Evolutionary conservation across 495 filamentous ascomycete genomes (phyloP).

Genomic region (Aspergillus saccharolyticus): DNA sequence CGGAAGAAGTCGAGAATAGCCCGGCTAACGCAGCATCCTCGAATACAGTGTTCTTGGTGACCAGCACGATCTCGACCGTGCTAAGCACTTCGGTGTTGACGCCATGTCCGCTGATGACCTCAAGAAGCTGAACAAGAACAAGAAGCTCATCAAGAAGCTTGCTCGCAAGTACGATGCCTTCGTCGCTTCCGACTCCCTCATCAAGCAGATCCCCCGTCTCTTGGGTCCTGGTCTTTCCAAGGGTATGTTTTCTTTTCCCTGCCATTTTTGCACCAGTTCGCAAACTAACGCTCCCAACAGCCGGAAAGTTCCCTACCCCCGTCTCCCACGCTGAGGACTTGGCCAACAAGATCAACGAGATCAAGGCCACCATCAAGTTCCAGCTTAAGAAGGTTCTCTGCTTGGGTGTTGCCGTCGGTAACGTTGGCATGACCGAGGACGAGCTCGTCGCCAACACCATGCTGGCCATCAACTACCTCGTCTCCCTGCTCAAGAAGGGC

Average conservation of each 20-base stretch:
- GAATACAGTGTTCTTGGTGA: constrained; percentile 86
- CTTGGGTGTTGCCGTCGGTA: constrained; percentile 97
- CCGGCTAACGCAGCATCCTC: constrained; percentile 12
- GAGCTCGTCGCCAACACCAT: constrained; percentile 94
- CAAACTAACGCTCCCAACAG: constrained; percentile 39
- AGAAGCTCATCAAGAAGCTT: constrained; percentile 99
- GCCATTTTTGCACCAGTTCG: neutral
- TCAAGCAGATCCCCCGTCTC: constrained; percentile 99
- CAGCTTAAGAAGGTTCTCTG: constrained; percentile 99
- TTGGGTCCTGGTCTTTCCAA: constrained; percentile 97
- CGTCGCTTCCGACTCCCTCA: constrained; percentile 88
- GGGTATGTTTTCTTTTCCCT: constrained; percentile 51
- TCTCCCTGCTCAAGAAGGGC: constrained; percentile 98
- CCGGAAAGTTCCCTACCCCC: constrained; percentile 98
- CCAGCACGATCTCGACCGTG: constrained; percentile 99
- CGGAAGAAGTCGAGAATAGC: neutral
- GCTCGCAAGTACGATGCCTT: constrained; percentile 99
- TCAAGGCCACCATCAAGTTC: constrained; percentile 99
- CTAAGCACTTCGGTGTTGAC: constrained; percentile 95
- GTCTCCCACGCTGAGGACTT: constrained; percentile 95
- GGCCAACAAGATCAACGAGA: constrained; percentile 87
- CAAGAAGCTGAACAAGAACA: constrained; percentile 99
- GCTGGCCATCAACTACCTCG: constrained; percentile 99
- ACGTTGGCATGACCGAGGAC: constrained; percentile 95
- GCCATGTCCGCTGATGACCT: constrained; percentile 97